Evolutionary conservation across 73 alveolate species (phyloP), one percentile per base, ranked within the genome.

Genomic region (Strombidium stylifer): DNA sequence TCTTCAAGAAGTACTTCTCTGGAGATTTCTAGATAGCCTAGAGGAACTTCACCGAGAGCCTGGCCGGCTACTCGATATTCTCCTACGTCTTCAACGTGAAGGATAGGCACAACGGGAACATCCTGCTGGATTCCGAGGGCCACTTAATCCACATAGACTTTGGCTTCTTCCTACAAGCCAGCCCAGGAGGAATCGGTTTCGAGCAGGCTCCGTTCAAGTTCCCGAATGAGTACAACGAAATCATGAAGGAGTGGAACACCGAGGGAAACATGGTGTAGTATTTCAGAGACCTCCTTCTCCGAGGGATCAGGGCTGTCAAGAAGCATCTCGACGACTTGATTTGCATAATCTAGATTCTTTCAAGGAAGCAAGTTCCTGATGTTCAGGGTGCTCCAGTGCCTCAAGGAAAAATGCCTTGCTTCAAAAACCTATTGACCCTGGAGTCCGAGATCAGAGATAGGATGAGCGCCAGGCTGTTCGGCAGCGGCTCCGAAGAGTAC

Each of bases 91-190:
- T 96, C 48, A 94, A 93, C 53, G 93, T 97, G 18, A 94, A 95
- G 78, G 99, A 97, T 62, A 83, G 99, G 53, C 99, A 97, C 84
- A 97, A 97, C 72, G 99, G 99, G 16, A 97, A 97, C 64, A 90
- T 97, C 19, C 58, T 97, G 84, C 86, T 97, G 8, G 97, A 91
- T 64, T 80, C 89, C 54, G 21, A 74, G 53, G 99, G 99, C 16
- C 98, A 96, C 57, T 56, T 97, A 16, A 86, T 97, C 45, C 99
- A 97, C 81, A 97, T 97, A 12, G 99, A 97, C 85, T 97, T 95
- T 68, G 99, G 99, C 41, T 89, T 86, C 59, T 64, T 87, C 86
- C 77, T 87, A 16, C 68, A 88, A 32, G 89, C 85, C 41, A 53
- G 94, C 0, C 99, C 99, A 8, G 99, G 99, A 18, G 98, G 98